Conservation (phyloP, 225 moss, liverwort and hornwort genomes). For the Bryoerythrophyllum caledonicum region DNA sequence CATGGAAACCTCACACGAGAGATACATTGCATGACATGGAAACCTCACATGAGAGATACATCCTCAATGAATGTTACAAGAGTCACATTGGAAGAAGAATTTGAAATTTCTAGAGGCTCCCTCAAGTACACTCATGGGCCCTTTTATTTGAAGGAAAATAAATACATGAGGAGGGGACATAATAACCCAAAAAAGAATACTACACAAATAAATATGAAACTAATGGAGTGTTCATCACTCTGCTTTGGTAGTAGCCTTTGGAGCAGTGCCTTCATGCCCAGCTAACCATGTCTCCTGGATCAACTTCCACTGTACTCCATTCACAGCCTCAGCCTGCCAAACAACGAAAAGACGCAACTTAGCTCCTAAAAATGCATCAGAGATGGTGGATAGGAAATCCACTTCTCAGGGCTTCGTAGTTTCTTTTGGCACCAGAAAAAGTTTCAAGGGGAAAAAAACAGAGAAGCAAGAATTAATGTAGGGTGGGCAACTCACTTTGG, state of each 20-base stretch:
- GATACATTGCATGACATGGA: no score
- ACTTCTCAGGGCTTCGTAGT: no score
- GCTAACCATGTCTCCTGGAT: slow-evolving; percentile 87
- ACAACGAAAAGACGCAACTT: neutral
- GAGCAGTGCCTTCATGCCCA: slow-evolving; percentile 41
- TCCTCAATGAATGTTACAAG: neutral
- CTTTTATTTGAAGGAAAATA: neutral
- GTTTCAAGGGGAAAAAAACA: no score
- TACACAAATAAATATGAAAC: neutral
- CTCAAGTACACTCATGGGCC: neutral
- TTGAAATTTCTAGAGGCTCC: neutral
- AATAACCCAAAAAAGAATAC: slow-evolving; percentile 6
- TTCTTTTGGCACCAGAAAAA: no score
- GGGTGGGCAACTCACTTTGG: slow-evolving; percentile 39
- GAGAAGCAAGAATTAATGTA: no score
- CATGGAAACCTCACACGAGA: no score
- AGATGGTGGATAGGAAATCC: no score
- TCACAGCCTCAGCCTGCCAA: slow-evolving; percentile 64
- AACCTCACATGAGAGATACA: no score
- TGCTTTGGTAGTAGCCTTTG: slow-evolving; percentile 17
- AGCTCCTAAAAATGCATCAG: no score
- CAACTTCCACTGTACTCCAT: slow-evolving; percentile 75
- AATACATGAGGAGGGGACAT: neutral
- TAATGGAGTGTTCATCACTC: slow-evolving; percentile 3
- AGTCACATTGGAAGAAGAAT: neutral